These are phyloP conservation scores for Monascus ruber DNA, from an alignment of 2,329 filamentous ascomycete species.

Conservation along the genomic window DNA sequence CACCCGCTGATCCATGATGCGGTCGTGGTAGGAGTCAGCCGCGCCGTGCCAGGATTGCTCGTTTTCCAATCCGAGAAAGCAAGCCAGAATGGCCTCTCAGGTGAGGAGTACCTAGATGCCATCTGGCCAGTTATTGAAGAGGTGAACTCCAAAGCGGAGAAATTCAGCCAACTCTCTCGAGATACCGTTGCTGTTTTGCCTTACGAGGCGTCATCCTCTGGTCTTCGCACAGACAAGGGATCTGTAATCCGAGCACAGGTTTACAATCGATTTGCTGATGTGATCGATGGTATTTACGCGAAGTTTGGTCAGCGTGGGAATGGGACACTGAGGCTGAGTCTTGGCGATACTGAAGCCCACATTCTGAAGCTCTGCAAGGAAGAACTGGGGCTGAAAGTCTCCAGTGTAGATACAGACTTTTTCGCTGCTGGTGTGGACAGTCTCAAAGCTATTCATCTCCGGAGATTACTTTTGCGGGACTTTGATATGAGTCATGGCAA, in stretches of 20 bases:
- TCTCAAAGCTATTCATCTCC: conserved; percentile 36
- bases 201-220: conserved; percentile 17
- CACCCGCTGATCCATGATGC: conserved; percentile 19
- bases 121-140: conserved; percentile 29
- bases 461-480: conserved; percentile 29
- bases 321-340: conserved; percentile 20
- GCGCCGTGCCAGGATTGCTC: conserved; percentile 17
- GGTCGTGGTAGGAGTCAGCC: conserved; percentile 18
- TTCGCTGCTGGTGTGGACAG: conserved; percentile 38
- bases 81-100: conserved; percentile 7
- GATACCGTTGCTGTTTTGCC: conserved; percentile 30
- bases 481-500: conserved; percentile 24
- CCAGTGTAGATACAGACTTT: conserved; percentile 27
- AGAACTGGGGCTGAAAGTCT: conserved; percentile 22
- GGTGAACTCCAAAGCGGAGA: conserved; percentile 31
- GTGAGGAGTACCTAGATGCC: conserved; percentile 23
- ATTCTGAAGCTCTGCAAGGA: conserved; percentile 19
- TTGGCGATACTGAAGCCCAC: conserved; percentile 21
- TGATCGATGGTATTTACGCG: conserved; percentile 30
- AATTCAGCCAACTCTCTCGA: conserved; percentile 34
- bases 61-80: conserved; percentile 16
- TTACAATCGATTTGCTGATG: conserved; percentile 32
- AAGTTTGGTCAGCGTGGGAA: conserved; percentile 7
- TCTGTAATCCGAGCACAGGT: conserved; percentile 41
- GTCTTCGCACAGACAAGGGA: conserved; percentile 43